Percentiles rank a stretch among this genome's conserved stretches.
Conservation (phyloP, 2,329 filamentous ascomycete species). For the Botryotinia narcissicola region DNA sequence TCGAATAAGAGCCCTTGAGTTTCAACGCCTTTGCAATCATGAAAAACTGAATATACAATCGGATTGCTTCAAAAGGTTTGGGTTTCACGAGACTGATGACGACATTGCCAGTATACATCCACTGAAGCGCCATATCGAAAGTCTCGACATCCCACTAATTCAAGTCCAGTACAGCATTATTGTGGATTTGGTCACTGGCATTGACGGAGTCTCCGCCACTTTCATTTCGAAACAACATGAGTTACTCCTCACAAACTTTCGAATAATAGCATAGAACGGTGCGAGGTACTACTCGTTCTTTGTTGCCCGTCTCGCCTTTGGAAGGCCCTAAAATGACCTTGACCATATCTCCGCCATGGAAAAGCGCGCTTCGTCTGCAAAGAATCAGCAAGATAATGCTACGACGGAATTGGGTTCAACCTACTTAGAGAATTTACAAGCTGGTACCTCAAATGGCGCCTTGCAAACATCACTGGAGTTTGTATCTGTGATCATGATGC, state of each 20-base stretch:
- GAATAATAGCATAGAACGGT: background rate
- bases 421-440: background rate
- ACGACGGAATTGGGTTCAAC: background rate
- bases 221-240: background rate
- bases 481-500: background rate
- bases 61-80: background rate
- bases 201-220: background rate
- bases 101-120: slow-evolving; percentile 15
- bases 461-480: background rate
- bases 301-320: too few relatives aligned
- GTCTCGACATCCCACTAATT: background rate
- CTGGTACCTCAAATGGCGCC: background rate
- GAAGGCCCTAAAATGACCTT: background rate
- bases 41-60: background rate
- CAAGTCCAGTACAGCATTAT: background rate
- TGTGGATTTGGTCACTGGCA: background rate
- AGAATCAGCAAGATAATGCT: background rate
- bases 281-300: background rate
- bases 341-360: background rate
- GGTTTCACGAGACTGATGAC: too few relatives aligned
- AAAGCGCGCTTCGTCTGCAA: background rate
- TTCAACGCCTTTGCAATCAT: background rate
- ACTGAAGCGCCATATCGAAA: slow-evolving; percentile 16
- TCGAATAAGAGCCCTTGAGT: background rate
- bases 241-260: background rate